A percentile compares a stretch with the other conserved stretches of the same genome.
These are phyloP conservation scores for Quercus engelmannii DNA, from an alignment of 306 rosid species.

Conservation along the genomic window DNA sequence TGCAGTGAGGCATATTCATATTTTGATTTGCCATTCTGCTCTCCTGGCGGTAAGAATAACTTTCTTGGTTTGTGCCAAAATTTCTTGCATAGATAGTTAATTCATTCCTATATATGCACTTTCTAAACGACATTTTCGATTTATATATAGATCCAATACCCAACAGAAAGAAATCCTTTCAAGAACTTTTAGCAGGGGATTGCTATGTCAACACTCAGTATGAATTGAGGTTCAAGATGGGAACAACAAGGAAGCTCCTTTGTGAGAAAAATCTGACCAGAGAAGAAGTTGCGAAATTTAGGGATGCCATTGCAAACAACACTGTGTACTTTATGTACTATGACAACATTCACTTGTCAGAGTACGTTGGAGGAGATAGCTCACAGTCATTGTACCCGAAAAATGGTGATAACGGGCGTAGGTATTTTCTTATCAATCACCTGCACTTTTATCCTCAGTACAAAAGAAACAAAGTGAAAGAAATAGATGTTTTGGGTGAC, in stretches of 20 bases:
- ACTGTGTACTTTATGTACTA: slow-evolving; percentile 15
- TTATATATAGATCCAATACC: not conserved
- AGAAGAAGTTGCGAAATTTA: slow-evolving; percentile 13
- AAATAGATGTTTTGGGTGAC: not conserved
- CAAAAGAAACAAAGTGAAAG: slow-evolving; percentile 3
- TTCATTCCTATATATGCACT: no score
- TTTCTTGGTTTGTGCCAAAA: no score
- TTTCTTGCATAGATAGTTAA: no score
- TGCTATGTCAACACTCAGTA: slow-evolving; percentile 20
- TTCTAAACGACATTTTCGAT: no score
- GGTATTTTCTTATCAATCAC: slow-evolving; percentile 11
- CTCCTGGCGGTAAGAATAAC: slow-evolving; percentile 18
- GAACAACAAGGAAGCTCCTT: not conserved
- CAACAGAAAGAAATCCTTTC: slow-evolving; percentile 3
- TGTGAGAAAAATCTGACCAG: slow-evolving; percentile 9
- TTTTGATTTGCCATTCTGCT: slow-evolving; percentile 23
- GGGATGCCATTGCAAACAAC: not conserved
- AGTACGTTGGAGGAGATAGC: slow-evolving; percentile 1
- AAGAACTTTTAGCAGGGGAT: slow-evolving; percentile 14
- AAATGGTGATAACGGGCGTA: no score
- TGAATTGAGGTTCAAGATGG: slow-evolving; percentile 13
- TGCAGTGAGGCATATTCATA: slow-evolving; percentile 13
- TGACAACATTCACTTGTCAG: not conserved
- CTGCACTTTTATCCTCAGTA: slow-evolving; percentile 1
- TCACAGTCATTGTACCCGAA: no score